A percentile compares a stretch with the other conserved stretches of the same genome.
These are phyloP conservation scores for Ustilaginoidea virens DNA, from an alignment of 2,329 filamentous ascomycete genomes.

Conservation along the genomic window DNA sequence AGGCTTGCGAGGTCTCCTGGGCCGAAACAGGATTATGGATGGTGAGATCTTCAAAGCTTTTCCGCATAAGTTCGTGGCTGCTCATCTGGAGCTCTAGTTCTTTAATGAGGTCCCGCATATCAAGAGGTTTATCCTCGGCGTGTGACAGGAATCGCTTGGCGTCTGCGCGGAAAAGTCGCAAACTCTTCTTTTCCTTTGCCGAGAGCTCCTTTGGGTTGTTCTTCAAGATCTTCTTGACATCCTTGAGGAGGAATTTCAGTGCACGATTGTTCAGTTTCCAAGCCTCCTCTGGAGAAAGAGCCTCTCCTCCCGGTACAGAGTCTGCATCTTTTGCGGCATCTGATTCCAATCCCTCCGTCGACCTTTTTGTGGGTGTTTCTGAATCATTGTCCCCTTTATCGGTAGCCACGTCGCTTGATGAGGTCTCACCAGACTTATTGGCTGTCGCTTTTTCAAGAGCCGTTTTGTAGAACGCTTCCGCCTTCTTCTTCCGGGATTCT, in stretches of 20 bases:
- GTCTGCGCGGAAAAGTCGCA: constrained; percentile 55
- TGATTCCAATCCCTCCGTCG: no score
- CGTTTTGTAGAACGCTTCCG: constrained; percentile 11
- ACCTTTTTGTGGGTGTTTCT: no score
- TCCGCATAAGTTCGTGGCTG: constrained; percentile 16
- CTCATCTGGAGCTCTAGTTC: constrained; percentile 18
- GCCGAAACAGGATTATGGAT: constrained; percentile 6
- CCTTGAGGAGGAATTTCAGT: constrained; percentile 15
- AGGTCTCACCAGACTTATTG: neutral
- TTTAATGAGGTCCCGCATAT: constrained; percentile 14
- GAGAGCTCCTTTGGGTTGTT: constrained; percentile 36
- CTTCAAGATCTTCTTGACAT: constrained; percentile 18
- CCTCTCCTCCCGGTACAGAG: constrained; percentile 2
- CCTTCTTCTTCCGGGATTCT: constrained; percentile 12
- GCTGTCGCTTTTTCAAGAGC: constrained; percentile 6
- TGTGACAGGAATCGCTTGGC: constrained; percentile 43
- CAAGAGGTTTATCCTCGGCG: constrained; percentile 16
- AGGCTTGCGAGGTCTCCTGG: constrained; percentile 7
- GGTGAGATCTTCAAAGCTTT: constrained; percentile 15
- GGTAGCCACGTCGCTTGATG: constrained; percentile 9
- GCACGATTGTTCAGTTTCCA: constrained; percentile 12
- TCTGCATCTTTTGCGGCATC: neutral
- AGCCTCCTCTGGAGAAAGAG: constrained; percentile 10
- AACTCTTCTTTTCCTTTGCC: constrained; percentile 58
- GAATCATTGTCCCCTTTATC: constrained; percentile 4